phyloP scores from a whole-genome alignment of 2,329 filamentous ascomycete genomes.

The Orbilia ellipsospora region DNA sequence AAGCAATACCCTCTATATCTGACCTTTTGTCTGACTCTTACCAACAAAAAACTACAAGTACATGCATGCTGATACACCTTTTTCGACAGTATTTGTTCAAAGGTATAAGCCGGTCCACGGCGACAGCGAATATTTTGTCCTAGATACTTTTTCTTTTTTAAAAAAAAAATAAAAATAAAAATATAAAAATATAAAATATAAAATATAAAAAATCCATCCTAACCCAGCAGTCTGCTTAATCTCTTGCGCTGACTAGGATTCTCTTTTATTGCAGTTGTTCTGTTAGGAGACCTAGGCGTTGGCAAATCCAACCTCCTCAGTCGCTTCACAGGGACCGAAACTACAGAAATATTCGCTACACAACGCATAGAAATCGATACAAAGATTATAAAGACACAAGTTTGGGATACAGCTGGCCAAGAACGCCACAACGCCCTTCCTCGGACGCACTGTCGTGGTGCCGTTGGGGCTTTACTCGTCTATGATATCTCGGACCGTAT shows the following conservation, averaged over 20 bases:
- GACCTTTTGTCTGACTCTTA: neutral
- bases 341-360: slow-evolving; percentile 98
- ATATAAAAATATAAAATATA: too few species aligned
- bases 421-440: slow-evolving; percentile 99
- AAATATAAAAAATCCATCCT: too few species aligned
- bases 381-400: slow-evolving; percentile 99
- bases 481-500: slow-evolving; percentile 99
- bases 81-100: slow-evolving; percentile 91
- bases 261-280: slow-evolving; percentile 67
- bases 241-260: slow-evolving; percentile 12
- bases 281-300: slow-evolving; percentile 99
- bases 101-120: slow-evolving; percentile 69
- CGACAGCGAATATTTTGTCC: too few species aligned
- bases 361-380: slow-evolving; percentile 98
- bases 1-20: neutral
- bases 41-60: neutral
- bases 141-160: too few species aligned
- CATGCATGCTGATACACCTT: slow-evolving; percentile 18
- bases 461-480: slow-evolving; percentile 94
- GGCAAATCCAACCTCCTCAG: slow-evolving; percentile 99
- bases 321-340: slow-evolving; percentile 99
- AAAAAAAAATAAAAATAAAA: too few species aligned
- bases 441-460: slow-evolving; percentile 97
- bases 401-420: slow-evolving; percentile 99
- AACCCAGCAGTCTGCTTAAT: too few species aligned